Conservation (phyloP, 1,284 basidiomycete species). For the Rhodotorula sp. region DNA sequence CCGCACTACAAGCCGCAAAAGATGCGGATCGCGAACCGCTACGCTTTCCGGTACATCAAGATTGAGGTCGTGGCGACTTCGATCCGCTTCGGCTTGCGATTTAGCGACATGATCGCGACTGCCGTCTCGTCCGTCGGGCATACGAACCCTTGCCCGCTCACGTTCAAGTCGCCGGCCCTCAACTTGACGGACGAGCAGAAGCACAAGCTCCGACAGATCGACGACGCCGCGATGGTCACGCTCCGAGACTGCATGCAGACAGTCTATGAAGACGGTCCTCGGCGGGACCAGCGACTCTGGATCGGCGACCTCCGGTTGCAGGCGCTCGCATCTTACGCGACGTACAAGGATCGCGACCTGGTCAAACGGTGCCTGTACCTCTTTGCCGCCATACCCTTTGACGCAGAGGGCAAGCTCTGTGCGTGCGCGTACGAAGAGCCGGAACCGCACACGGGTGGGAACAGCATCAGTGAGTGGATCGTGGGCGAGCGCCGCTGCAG, state of each 20-base stretch:
- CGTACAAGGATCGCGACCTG: conserved; percentile 39
- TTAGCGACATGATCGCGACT: not conserved
- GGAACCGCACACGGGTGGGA: conserved; percentile 35
- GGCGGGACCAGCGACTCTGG: conserved; percentile 39
- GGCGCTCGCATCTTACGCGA: conserved; percentile 36
- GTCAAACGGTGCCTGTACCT: conserved; percentile 44
- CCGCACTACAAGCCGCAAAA: not conserved
- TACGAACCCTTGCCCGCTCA: not conserved
- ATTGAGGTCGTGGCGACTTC: conserved; percentile 40
- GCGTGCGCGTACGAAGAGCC: conserved; percentile 43
- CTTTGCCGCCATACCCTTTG: conserved; percentile 41
- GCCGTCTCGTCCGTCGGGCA: conserved; percentile 8
- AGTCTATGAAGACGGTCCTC: conserved; percentile 42
- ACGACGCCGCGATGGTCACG: conserved; percentile 23
- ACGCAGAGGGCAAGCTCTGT: conserved; percentile 36
- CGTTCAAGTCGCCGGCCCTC: not conserved
- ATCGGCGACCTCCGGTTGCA: conserved; percentile 21
- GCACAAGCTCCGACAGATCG: conserved; percentile 5
- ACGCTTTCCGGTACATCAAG: conserved; percentile 43
- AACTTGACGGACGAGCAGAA: not conserved
- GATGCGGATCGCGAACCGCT: conserved; percentile 28
- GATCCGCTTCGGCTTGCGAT: conserved; percentile 29
- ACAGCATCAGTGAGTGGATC: conserved; percentile 27
- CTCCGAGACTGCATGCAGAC: conserved; percentile 41
- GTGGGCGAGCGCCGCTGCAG: no score